A percentile compares a stretch with the other conserved stretches of the same genome.
Conservation (phyloP, 202 grass and related monocot species). For the Hordeum pubiflorum region DNA sequence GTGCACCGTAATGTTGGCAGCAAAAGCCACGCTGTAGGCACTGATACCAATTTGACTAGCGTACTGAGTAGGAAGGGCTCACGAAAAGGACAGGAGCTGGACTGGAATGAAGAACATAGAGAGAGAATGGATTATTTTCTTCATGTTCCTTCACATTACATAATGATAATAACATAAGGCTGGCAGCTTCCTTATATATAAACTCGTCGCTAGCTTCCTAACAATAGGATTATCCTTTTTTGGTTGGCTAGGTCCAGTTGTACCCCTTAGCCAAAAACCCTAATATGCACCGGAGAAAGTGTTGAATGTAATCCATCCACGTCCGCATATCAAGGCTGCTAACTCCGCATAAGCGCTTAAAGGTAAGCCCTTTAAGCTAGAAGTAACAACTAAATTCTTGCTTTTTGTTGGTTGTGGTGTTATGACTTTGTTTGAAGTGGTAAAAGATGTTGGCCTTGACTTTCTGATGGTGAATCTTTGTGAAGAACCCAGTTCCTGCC, state of each 20-base stretch:
- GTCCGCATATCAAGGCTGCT: background rate
- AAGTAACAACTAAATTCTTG: background rate
- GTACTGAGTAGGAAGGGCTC: background rate
- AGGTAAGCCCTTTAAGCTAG: background rate
- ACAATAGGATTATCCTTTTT: background rate
- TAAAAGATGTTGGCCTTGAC: background rate
- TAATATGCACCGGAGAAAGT: background rate
- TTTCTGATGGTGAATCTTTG: background rate
- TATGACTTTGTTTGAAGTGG: background rate
- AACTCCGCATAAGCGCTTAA: background rate
- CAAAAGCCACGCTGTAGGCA: background rate
- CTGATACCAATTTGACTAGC: background rate
- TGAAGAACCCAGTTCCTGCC: background rate
- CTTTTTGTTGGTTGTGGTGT: background rate
- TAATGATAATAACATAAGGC: background rate
- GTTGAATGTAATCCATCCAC: background rate
- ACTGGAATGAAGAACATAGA: background rate
- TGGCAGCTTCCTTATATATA: background rate
- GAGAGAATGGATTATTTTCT: background rate
- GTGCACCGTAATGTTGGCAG: background rate
- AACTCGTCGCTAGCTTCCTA: background rate
- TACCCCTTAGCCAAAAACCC: background rate
- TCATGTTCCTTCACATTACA: background rate
- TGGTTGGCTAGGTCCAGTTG: background rate
- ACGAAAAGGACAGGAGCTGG: background rate